Evolutionary conservation across 257 asterid genomes (phyloP).

Genomic region (Pogostemon cablin): DNA sequence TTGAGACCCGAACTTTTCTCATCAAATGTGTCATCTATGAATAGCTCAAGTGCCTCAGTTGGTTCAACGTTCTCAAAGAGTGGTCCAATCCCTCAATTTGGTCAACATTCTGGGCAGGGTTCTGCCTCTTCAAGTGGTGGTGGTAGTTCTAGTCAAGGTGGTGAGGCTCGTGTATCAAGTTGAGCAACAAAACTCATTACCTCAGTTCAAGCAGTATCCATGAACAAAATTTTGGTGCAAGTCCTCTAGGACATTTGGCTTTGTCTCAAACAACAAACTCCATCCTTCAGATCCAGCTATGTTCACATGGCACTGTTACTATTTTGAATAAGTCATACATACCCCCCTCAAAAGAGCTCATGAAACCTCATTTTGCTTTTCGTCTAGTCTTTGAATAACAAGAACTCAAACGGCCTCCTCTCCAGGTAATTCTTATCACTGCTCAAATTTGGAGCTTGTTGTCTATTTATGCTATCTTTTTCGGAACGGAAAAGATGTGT

Average conservation of each 20-base stretch:
- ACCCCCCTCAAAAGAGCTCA: conserved; percentile 31
- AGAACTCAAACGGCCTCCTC: conserved; percentile 34
- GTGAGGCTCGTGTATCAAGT: conserved; percentile 50
- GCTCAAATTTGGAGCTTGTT: conserved; percentile 53
- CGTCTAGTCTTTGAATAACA: conserved; percentile 46
- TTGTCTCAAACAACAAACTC: conserved; percentile 27
- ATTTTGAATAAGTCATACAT: conserved; percentile 50
- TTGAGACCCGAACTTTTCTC: conserved; percentile 49
- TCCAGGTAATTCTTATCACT: conserved; percentile 40
- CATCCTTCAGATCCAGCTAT: conserved; percentile 44
- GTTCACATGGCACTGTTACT: conserved; percentile 42
- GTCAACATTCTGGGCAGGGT: conserved; percentile 50
- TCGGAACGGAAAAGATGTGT: conserved; percentile 39
- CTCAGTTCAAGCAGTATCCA: conserved; percentile 30
- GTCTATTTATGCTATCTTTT: conserved; percentile 49
- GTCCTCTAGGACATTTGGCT: conserved; percentile 26
- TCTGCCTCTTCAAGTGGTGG: conserved; percentile 39
- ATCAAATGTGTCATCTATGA: conserved; percentile 48
- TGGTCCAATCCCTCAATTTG: conserved; percentile 45
- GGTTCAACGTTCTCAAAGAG: conserved; percentile 57
- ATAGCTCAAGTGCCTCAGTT: conserved; percentile 56
- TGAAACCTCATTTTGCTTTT: conserved; percentile 44
- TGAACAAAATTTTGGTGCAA: conserved; percentile 42
- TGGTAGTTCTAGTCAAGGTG: conserved; percentile 36
- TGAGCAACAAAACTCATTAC: conserved; percentile 34